These are phyloP conservation scores for Leccinellum rugosiceps DNA, from an alignment of 768 basidiomycete genomes.

Conservation along the genomic window DNA sequence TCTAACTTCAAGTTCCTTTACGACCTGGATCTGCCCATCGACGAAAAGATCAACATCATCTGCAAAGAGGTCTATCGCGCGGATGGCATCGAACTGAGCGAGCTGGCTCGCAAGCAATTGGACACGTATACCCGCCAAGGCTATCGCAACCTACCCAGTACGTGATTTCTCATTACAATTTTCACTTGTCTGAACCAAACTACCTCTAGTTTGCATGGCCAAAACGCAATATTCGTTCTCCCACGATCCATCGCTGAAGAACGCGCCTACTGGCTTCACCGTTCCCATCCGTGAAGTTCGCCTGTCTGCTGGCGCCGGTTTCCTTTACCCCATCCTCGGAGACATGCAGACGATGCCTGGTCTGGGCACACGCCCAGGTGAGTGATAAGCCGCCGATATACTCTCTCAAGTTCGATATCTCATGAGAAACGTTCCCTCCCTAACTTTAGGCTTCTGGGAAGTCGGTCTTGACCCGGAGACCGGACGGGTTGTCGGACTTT, in stretches of 20 bases:
- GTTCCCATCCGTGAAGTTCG: constrained; percentile 87
- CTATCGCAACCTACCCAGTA: constrained; percentile 73
- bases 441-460: constrained; percentile 78
- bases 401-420: constrained; percentile 7
- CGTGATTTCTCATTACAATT: constrained; percentile 27
- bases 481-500: constrained; percentile 83
- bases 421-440: constrained; percentile 2
- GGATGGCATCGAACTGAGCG: constrained; percentile 83
- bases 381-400: constrained; percentile 9
- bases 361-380: constrained; percentile 85
- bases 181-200: constrained; percentile 3
- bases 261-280: constrained; percentile 89
- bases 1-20: constrained; percentile 94
- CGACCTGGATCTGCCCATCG: constrained; percentile 77
- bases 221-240: constrained; percentile 99
- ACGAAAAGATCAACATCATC: constrained; percentile 85
- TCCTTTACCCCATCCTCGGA: constrained; percentile 92
- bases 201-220: constrained; percentile 80
- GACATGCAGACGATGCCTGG: constrained; percentile 99
- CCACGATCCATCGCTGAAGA: constrained; percentile 88
- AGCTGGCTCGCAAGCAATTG: constrained; percentile 79
- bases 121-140: constrained; percentile 93
- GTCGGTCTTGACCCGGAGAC: constrained; percentile 77
- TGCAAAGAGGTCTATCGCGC: constrained; percentile 92
- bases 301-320: constrained; percentile 90